Evolutionary conservation across 176 grass and related monocot species (phyloP).

Genomic region (Juncus inflexus): DNA sequence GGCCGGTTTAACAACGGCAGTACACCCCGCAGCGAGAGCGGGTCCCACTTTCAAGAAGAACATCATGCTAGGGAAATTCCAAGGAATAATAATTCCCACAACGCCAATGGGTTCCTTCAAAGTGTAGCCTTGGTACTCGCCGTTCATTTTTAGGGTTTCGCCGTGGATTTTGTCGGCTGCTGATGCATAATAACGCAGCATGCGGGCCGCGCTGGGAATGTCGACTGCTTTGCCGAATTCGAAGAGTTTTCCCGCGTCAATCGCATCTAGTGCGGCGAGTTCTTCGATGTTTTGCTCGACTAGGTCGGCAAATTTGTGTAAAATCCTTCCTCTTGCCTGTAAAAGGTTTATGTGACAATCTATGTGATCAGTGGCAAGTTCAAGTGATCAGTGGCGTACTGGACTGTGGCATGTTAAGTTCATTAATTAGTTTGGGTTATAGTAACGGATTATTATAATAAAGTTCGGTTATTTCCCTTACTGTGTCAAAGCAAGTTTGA

Average conservation of each 20-base stretch:
- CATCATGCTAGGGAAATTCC: conserved; percentile 69
- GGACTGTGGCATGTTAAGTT: background rate
- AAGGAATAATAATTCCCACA: conserved; percentile 74
- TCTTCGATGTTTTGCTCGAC: conserved; percentile 66
- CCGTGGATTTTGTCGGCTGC: conserved; percentile 85
- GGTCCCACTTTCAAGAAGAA: conserved; percentile 91
- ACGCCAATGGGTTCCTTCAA: conserved; percentile 88
- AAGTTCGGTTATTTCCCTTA: too few relatives aligned
- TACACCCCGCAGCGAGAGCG: conserved; percentile 64
- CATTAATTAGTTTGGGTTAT: too few relatives aligned
- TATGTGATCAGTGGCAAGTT: background rate
- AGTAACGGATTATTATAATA: too few relatives aligned
- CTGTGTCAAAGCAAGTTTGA: too few relatives aligned
- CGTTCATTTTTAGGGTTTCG: conserved; percentile 54
- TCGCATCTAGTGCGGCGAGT: conserved; percentile 55
- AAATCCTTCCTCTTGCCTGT: conserved; percentile 63
- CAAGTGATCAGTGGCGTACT: background rate
- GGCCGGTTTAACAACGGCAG: conserved; percentile 75
- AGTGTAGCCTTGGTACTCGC: conserved; percentile 60
- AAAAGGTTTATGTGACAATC: background rate
- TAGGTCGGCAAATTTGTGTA: conserved; percentile 66
- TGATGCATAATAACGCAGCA: conserved; percentile 76
- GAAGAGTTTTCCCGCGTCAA: conserved; percentile 76
- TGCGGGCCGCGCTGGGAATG: conserved; percentile 31
- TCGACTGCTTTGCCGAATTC: conserved; percentile 53